These are phyloP conservation scores for Lathyrus tuberosus DNA, from an alignment of 306 rosid species.

Conservation along the genomic window DNA sequence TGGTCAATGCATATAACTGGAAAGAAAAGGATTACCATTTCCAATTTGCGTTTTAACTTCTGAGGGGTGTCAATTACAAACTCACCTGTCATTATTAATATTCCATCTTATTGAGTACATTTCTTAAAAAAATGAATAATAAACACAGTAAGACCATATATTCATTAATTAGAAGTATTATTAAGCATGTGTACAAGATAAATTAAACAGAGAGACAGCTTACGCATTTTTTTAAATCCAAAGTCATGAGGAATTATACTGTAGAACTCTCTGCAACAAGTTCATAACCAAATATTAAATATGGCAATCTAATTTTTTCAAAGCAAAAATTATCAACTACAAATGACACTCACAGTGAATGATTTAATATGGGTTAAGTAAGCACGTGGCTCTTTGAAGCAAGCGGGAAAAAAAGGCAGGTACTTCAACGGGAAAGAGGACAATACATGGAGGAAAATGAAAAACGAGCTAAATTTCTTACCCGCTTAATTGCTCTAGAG, in stretches of 20 bases:
- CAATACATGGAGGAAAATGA: constrained; percentile 8
- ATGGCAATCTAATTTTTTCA: constrained; percentile 31
- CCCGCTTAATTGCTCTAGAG: constrained; percentile 89
- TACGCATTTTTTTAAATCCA: constrained; percentile 90
- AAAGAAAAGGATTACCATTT: constrained; percentile 70
- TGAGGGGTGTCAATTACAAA: constrained; percentile 92
- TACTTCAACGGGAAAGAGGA: constrained; percentile 8
- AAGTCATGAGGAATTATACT: constrained; percentile 96
- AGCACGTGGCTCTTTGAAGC: constrained; percentile 11
- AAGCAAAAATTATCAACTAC: constrained; percentile 24
- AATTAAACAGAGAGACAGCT: constrained; percentile 43
- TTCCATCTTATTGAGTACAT: constrained; percentile 28
- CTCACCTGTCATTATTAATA: constrained; percentile 61
- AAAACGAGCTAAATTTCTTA: constrained; percentile 38
- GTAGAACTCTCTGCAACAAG: constrained; percentile 87
- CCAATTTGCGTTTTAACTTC: constrained; percentile 83
- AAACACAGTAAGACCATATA: constrained; percentile 16
- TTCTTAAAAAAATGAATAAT: constrained; percentile 30
- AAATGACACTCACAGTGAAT: constrained; percentile 16
- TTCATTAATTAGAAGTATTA: constrained; percentile 10
- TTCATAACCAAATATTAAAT: constrained; percentile 38
- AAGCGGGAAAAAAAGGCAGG: constrained; percentile 4
- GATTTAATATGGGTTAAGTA: constrained; percentile 6
- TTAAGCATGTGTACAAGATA: neutral
- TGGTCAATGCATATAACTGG: constrained; percentile 20